A percentile compares a stretch with the other conserved stretches of the same genome.
Evolutionary conservation across 768 basidiomycete species (phyloP).

Genomic region (Naganishia onofrii): DNA sequence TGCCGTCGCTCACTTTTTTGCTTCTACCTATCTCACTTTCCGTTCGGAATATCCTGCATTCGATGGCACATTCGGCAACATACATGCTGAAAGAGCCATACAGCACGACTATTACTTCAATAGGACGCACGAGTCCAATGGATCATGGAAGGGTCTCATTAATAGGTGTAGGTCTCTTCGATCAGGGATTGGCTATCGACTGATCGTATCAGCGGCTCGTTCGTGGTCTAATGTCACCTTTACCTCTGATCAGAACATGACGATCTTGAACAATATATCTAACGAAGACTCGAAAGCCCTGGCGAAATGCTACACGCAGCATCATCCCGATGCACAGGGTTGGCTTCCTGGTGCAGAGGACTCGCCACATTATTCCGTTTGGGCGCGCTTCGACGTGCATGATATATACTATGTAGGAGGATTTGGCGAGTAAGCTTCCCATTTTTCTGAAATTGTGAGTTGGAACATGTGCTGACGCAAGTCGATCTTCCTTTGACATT

Average conservation of each 20-base stretch:
- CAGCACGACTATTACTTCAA: background rate
- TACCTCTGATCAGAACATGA: constrained; percentile 41
- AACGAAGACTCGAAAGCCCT: constrained; percentile 29
- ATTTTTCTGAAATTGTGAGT: background rate
- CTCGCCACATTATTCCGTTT: constrained; percentile 37
- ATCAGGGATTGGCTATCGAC: background rate
- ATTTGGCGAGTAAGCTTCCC: constrained; percentile 47
- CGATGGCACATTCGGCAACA: constrained; percentile 35
- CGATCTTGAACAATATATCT: constrained; percentile 36
- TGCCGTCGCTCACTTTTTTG: constrained; percentile 44
- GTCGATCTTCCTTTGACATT: background rate
- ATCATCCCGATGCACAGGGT: constrained; percentile 43
- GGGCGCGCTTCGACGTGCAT: constrained; percentile 43
- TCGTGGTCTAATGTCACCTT: background rate
- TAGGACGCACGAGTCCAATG: constrained; percentile 36
- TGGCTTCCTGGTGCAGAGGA: constrained; percentile 41
- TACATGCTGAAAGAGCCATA: constrained; percentile 44
- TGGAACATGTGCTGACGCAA: background rate
- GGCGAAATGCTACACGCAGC: constrained; percentile 38
- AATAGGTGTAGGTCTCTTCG: constrained; percentile 43
- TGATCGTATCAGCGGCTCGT: background rate
- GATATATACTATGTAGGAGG: constrained; percentile 51
- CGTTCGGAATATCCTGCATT: constrained; percentile 41
- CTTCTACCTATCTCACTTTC: constrained; percentile 47
- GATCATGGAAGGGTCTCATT: constrained; percentile 46